Base-by-base conservation (phyloP, 2,329 filamentous ascomycete genomes). In the Ceratocystiopsis sp. region DNA sequence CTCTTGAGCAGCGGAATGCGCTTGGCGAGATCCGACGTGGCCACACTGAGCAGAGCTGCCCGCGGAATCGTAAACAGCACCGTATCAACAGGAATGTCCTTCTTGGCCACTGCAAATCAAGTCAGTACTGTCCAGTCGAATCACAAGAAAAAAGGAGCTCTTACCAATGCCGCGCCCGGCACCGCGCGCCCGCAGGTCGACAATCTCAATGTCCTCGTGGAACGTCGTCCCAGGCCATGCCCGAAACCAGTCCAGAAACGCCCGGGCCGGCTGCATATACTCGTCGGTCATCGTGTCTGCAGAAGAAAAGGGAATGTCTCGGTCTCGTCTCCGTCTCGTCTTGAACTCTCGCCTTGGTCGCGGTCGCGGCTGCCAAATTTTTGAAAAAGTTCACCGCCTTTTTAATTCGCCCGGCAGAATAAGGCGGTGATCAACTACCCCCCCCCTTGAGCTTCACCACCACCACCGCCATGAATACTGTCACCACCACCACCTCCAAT, bases 61-160 rank as follows among this genome's bases (percentile, higher is more conserved):
- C 82, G 75, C 3, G 85, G 84, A 48, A 93, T 82, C 39, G 75
- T 78, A 64, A 93, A 93, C 37, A 93, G 70, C 40, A 80, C 72
- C 45, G 84, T 83, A 47, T 86, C 82, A 51, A 81, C 71, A 16
- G 67, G 62, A 43, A 94, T 84, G 48, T 84, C 73, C 45, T 69
- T 58, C 18, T 63, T 69, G 21, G 85, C 82, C 52, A 93, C 83
- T 89, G 38, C 39, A 36, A 36, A 8, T n/a, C 36, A 18, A 18
- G 36, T n/a, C 34, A 2, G 43, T 46, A 44, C 44, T 37, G 37
- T 34, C 16, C 17, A 19, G 5, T 13, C 16, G 13, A 21, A 25
- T 13, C 25, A 14, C 4, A n/a, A 33, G 7, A 10, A 16, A 8
- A 37, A 16, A n/a, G 9, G 5, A 14, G 12, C 8, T 52, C 61